Conservation (phyloP, 192 early-diverging fungal genomes). For the Phlyctochytrium planicorne region DNA sequence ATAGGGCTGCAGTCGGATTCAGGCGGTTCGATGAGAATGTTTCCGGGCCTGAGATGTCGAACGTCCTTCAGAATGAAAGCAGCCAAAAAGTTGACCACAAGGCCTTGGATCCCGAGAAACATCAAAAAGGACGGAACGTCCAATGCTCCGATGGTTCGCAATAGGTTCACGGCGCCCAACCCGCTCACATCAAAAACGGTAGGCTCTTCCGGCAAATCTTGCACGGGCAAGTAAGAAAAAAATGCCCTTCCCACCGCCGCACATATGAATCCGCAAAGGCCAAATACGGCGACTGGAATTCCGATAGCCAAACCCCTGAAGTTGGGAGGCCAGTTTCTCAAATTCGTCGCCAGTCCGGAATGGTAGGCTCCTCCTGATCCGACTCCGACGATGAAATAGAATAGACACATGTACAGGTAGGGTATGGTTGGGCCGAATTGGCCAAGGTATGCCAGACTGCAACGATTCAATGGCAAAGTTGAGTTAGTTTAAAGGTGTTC, state of each 20-base stretch:
- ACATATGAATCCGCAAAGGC: background rate
- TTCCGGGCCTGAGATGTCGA: background rate
- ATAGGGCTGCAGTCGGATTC: background rate
- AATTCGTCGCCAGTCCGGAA: background rate
- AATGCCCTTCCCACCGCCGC: background rate
- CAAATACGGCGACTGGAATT: background rate
- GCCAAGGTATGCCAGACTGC: too few relatives aligned
- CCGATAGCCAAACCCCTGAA: background rate
- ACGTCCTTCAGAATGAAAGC: background rate
- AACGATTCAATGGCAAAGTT: too few relatives aligned
- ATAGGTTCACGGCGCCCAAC: too few relatives aligned
- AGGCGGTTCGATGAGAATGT: background rate
- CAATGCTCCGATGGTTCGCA: background rate
- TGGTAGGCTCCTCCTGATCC: background rate
- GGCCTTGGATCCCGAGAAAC: background rate
- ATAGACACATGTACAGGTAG: background rate
- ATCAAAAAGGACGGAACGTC: background rate
- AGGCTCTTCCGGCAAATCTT: too few relatives aligned
- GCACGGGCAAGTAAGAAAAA: too few relatives aligned
- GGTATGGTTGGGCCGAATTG: too few relatives aligned
- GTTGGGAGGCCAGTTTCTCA: background rate
- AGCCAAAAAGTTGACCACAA: background rate
- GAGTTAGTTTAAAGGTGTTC: background rate
- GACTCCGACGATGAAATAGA: background rate
- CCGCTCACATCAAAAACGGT: background rate